Base-by-base conservation (phyloP, 768 basidiomycete species). In the Lentinula guzmanii region DNA sequence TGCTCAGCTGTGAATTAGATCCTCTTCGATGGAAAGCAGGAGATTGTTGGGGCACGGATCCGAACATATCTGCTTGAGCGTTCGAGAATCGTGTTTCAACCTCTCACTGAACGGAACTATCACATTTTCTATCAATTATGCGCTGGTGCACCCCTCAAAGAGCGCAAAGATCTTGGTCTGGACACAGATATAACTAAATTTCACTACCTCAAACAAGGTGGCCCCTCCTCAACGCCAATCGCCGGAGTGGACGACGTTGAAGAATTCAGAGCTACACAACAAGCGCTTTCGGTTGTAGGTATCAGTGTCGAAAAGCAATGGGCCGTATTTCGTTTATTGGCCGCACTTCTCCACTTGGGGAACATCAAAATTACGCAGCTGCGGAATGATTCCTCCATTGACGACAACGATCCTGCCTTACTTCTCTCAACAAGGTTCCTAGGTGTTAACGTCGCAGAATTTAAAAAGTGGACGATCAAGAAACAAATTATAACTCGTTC, bases 41-140 rank as follows among this genome's bases (percentile, higher is more conserved):
- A 95, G 71, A 99, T 99, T 66, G 95, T 98, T 64, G 97, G 97
- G 54, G 97, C 97, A 4, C 87, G 96, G n/a, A 98, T 99, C 67
- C 87, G 97, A 67, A 99, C 97, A 57, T 99, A 99, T 77, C 85
- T 99, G 34, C 80, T 99, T 64, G 97, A 99, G 71, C 93, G 97
- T 45, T 98, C 97, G 43, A 88, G 97, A 63, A 90, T 99, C 64
- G 95, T 98, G 61, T 98, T 96, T 74, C 97, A 99, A 74, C 96
- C 97, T 16, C 80, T 91, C 62, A 95, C 91, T 48, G 97, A 99
- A 74, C 87, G 97, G 62, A 99, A 99, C 75, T 99, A 98, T 75
- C 97, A 99, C 74, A 98, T 99, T 68, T 99, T 99, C 81, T 98
- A 99, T 76, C 97, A 99, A 72, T 79, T 99, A n/a, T 94, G 96